Base-by-base conservation (phyloP, 371 early-diverging fungal genomes). In the Mortierella sp. region DNA sequence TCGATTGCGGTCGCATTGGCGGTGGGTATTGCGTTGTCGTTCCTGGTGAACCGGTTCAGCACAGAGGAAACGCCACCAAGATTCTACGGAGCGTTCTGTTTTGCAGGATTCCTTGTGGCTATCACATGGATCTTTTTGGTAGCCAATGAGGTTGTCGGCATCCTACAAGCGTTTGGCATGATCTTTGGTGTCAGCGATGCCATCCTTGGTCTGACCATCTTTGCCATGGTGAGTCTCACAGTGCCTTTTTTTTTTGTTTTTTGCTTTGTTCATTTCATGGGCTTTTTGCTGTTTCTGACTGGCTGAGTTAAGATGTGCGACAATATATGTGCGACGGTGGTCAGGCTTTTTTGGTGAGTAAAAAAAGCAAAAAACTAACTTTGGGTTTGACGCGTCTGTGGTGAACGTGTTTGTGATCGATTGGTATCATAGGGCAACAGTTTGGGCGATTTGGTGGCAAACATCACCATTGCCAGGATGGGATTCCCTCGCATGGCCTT, bases 401-500 rank as follows among this genome's bases (percentile, higher is more conserved):
- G 68, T 38, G 42, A 68, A 68, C 42, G 68, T 68, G 68, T 68
- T 21, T 68, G 44, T 45, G 63, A 63, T 28, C 1, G 19, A 14
- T 21, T 71, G 72, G 42, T 55, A n/a, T 70, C 72, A 81, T 83
- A 93, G 92, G 97, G 97, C n/a, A 96, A 96, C 81, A 95, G 95
- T 76, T 82, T 96, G 54, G 96, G 97, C 26, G 97, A 97, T 78
- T 90, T 97, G 76, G 94, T 96, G 16, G 95, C 97, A 14, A 96
- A 97, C 77, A 90, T 97, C 31, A 94, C 97, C 19, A 93, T 97
- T 81, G 96, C 97, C 1, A 92, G 88, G 74, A 93, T 96, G 93
- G 97, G 97, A 1, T 96, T 92, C 74, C 96, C 97, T 14, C 91
- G 93, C 79, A 97, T 97, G 97, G 97, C 96, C 0, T 91, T 97